Evolutionary conservation across 1,284 basidiomycete species (phyloP), one percentile per base, ranked within the genome.

Genomic region (Neolentinus lepideus): DNA sequence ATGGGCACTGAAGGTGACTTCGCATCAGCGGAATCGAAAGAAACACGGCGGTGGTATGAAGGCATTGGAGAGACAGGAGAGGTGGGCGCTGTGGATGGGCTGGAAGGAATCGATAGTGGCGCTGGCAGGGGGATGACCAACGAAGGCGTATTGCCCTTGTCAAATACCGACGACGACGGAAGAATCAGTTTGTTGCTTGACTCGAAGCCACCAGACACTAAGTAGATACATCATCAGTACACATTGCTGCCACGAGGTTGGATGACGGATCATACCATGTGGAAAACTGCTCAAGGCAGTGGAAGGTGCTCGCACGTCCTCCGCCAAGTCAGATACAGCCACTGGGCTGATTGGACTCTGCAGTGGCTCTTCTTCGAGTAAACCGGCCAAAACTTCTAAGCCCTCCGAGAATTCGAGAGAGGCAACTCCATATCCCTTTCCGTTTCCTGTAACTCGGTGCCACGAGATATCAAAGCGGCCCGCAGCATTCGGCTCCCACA

Each of bases 381-480:
- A 61, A 16, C 75, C 79, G 26, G 79, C 81, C 67, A 89, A 71
- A 22, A 77, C 69, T 61, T 90, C 86, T 25, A 89, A 64, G 21
- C 74, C 67, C 56, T 82, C 78, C 11, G 88, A 86, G 61, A 81
- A 85, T 62, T 90, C 88, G 50, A 91, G 73, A 45, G 83, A 83
- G 53, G 85, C 83, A 45, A 91, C 84, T n/a, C 83, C 87, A 22
- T 80, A 69, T 3, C 73, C 65, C 57, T 56, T 75, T 66, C 63
- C 47, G n/a, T 50, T 50, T 21, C 47, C 47, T n/a, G 47, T 14
- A 6, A 50, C 47, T 24, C 47, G 47, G 4, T 29, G 9, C 21
- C 47, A 24, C 47, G 16, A 12, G 24, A 50, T 26, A 16, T 46
- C 43, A 31, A 12, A 31, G 6, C 64, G 36, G 64, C 69, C 55